Percentiles rank a stretch among this genome's conserved stretches.
phyloP scores from a whole-genome alignment of 2,329 filamentous ascomycete species.

The Diplodia intermedia region DNA sequence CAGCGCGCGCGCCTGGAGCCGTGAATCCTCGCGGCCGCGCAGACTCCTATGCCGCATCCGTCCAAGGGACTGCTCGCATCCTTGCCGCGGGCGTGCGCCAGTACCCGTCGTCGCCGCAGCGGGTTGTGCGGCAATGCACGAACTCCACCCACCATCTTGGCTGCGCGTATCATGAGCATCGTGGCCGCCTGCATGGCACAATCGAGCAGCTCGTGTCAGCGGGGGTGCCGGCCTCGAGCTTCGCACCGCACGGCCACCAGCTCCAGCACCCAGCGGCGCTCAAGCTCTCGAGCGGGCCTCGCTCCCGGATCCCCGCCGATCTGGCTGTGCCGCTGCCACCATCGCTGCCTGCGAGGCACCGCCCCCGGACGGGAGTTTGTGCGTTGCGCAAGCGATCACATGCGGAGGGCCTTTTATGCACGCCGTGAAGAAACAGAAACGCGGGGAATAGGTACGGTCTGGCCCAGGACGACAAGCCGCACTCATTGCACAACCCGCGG shows the following conservation, averaged over 20 bases:
- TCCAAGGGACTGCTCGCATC: slow-evolving; percentile 23
- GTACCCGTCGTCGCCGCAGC: slow-evolving; percentile 25
- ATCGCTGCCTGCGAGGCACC: not conserved
- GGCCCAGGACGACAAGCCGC: not conserved
- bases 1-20: slow-evolving; percentile 16
- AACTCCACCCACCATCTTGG: slow-evolving; percentile 29
- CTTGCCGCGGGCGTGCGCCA: slow-evolving; percentile 22
- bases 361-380: slow-evolving; percentile 19
- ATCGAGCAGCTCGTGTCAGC: slow-evolving; percentile 29
- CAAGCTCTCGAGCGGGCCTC: slow-evolving; percentile 15
- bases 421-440: slow-evolving; percentile 22
- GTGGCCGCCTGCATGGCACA: slow-evolving; percentile 20
- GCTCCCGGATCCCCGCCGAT: slow-evolving; percentile 29
- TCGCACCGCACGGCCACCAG: slow-evolving; percentile 5
- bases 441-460: slow-evolving; percentile 23
- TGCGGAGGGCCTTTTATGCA: slow-evolving; percentile 24
- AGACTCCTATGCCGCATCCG: slow-evolving; percentile 18
- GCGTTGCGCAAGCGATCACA: slow-evolving; percentile 22
- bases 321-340: not conserved
- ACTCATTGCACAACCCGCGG: slow-evolving; percentile 24
- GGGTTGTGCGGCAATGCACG: slow-evolving; percentile 29
- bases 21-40: slow-evolving; percentile 12
- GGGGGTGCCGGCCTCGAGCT: slow-evolving; percentile 1
- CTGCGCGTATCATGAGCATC: slow-evolving; percentile 28
- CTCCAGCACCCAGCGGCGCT: not conserved